phyloP scores from a whole-genome alignment of 306 rosid species.

The Phaseolus lunatus region DNA sequence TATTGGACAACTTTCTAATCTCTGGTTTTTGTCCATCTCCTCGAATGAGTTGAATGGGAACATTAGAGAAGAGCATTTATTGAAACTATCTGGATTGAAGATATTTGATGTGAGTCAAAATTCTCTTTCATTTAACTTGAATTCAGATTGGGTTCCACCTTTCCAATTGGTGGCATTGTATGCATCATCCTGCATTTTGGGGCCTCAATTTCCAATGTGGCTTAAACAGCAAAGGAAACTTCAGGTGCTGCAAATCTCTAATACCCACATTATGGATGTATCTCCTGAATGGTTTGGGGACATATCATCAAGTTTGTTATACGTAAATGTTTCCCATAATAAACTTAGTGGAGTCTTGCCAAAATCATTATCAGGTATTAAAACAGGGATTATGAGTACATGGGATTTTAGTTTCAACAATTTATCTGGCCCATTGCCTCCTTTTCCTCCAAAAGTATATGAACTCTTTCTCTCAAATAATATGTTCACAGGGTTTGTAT shows the following conservation, averaged over 20 bases:
- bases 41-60: conserved; percentile 25
- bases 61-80: neutral
- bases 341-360: neutral
- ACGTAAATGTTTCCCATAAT: neutral
- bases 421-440: neutral
- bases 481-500: neutral
- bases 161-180: neutral
- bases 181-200: conserved; percentile 39
- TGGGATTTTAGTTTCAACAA: conserved; percentile 45
- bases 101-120: neutral
- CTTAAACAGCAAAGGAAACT: conserved; percentile 41
- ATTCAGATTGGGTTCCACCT: neutral
- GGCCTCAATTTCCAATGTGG: conserved; percentile 57
- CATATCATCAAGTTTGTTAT: neutral
- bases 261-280: conserved; percentile 6
- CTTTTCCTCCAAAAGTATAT: neutral
- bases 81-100: neutral
- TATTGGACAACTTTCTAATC: conserved; percentile 23
- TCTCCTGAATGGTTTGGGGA: neutral
- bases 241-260: neutral
- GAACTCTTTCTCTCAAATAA: conserved; percentile 29
- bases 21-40: rapidly evolving
- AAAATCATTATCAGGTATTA: neutral
- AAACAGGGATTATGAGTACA: rapidly evolving
- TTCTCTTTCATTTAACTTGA: conserved; percentile 44